Percentiles rank a stretch among this genome's conserved stretches.
These are phyloP conservation scores for Hypoxylon intermedium DNA, from an alignment of 495 filamentous ascomycete species.

Conservation along the genomic window DNA sequence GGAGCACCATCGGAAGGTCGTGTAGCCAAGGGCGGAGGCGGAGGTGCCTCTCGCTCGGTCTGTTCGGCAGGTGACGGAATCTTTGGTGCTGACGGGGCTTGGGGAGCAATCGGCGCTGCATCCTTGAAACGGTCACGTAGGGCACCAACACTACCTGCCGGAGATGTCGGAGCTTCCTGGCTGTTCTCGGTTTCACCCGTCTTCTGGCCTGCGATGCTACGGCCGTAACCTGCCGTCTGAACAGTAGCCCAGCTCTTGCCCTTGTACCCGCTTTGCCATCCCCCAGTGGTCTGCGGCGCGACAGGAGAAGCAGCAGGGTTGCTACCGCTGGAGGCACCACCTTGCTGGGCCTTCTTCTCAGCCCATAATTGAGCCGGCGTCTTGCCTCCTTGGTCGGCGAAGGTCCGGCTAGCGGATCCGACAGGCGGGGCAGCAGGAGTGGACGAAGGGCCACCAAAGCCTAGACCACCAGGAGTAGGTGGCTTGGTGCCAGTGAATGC, in stretches of 20 bases:
- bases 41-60: constrained; percentile 53
- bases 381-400: constrained; percentile 93
- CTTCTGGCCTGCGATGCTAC: constrained; percentile 64
- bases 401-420: constrained; percentile 85
- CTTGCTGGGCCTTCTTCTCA: constrained; percentile 88
- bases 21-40: constrained; percentile 65
- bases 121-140: constrained; percentile 81
- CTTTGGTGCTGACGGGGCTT: constrained; percentile 49
- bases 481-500: constrained; percentile 88
- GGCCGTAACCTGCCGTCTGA: constrained; percentile 72
- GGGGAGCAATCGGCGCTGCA: constrained; percentile 66
- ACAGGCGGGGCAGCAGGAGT: constrained; percentile 63
- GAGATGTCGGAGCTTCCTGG: constrained; percentile 51
- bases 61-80: constrained; percentile 42
- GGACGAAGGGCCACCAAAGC: constrained; percentile 57
- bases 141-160: constrained; percentile 66
- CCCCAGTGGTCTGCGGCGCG: constrained; percentile 70
- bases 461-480: constrained; percentile 73
- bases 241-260: constrained; percentile 90
- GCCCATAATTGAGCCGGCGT: constrained; percentile 97
- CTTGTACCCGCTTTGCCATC: constrained; percentile 86
- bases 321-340: constrained; percentile 58
- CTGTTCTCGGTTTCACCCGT: constrained; percentile 59
- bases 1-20: constrained; percentile 55
- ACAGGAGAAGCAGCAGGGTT: constrained; percentile 60